Percentiles rank a stretch among this genome's conserved stretches.
Conservation (phyloP, 176 grass and related monocot species). For the Rhynchospora breviuscula region DNA sequence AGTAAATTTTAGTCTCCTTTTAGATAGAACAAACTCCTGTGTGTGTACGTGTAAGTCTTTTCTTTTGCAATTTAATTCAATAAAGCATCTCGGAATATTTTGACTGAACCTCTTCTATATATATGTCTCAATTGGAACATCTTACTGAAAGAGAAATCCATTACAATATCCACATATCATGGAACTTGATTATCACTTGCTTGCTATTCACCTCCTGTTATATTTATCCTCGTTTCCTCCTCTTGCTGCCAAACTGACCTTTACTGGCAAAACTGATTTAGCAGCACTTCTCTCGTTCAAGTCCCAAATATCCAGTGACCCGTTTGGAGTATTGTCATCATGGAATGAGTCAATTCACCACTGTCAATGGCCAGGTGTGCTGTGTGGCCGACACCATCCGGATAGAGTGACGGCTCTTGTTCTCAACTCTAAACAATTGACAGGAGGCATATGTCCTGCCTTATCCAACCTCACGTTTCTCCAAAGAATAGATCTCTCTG, state of each 20-base stretch:
- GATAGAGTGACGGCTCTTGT: slow-evolving; percentile 12
- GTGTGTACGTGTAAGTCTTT: too few relatives aligned
- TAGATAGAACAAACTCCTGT: too few relatives aligned
- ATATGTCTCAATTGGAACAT: too few relatives aligned
- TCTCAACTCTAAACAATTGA: not conserved
- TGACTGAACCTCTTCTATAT: too few relatives aligned
- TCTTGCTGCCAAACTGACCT: not conserved
- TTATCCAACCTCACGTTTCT: slow-evolving; percentile 33
- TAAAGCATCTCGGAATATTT: too few relatives aligned
- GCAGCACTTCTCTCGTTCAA: slow-evolving; percentile 30
- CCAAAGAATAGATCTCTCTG: slow-evolving; percentile 10
- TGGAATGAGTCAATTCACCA: slow-evolving; percentile 30
- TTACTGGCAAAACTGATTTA: not conserved
- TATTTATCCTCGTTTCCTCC: not conserved
- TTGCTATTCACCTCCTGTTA: not conserved
- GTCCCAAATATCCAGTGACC: not conserved
- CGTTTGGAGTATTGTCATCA: slow-evolving; percentile 12
- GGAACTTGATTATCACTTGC: not conserved
- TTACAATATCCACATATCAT: not conserved
- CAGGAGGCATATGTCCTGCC: slow-evolving; percentile 10
- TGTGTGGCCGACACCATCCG: slow-evolving; percentile 17
- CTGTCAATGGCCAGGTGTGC: slow-evolving; percentile 29
- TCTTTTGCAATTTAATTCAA: too few relatives aligned
- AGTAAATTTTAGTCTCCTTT: too few relatives aligned
- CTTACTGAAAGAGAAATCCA: too few relatives aligned